A percentile compares a stretch with the other conserved stretches of the same genome.
Conservation (phyloP, 768 basidiomycete species). For the Auricularia cornea region DNA sequence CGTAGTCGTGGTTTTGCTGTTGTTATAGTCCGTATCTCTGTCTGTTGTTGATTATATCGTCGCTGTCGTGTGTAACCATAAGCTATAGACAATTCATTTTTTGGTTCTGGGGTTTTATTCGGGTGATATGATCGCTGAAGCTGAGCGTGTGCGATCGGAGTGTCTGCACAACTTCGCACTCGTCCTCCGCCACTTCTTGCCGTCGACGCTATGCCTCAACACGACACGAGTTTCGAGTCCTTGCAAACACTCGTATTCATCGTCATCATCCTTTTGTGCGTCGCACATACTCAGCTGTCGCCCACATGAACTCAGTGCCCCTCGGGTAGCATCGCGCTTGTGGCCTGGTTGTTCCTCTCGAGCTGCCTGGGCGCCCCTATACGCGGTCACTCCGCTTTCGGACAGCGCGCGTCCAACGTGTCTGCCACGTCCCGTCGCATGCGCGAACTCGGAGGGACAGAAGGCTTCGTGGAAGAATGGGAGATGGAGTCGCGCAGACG, state of each 20-base stretch:
- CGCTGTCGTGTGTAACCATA: not conserved
- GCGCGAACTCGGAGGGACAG: not conserved
- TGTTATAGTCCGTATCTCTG: not conserved
- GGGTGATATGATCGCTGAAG: no score
- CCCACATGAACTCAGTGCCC: not conserved
- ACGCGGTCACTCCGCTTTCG: not conserved
- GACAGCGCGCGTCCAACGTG: not conserved
- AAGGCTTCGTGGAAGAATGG: not conserved
- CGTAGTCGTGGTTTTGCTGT: not conserved
- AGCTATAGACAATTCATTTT: not conserved
- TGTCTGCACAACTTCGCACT: no score
- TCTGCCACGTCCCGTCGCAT: not conserved
- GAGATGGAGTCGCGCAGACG: not conserved
- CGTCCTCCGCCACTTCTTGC: no score
- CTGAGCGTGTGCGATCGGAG: no score
- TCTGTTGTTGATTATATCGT: not conserved
- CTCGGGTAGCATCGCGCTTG: not conserved
- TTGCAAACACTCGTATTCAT: not conserved
- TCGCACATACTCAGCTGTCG: not conserved
- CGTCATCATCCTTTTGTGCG: not conserved
- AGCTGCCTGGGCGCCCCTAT: not conserved
- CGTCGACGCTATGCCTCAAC: no score
- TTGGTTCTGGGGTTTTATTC: not conserved
- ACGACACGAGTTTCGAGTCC: not conserved
- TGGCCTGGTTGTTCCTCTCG: not conserved